Conservation (phyloP, 2,329 filamentous ascomycete genomes). For the Orbilia blumenaviensis region DNA sequence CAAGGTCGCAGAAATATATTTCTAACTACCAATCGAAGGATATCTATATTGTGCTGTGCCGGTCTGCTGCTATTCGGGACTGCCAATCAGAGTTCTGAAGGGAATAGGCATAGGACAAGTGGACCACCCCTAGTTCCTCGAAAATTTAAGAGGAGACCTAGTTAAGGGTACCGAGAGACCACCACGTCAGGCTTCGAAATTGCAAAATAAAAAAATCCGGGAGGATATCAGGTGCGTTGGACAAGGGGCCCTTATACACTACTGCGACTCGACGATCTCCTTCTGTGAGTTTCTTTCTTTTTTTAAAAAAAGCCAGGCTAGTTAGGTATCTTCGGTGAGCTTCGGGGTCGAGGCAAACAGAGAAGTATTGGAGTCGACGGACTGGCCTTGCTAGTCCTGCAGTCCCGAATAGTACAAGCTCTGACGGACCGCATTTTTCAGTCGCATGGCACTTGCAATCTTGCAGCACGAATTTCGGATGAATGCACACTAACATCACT, state of each 20-base stretch:
- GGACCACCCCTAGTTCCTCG: slow-evolving; percentile 52
- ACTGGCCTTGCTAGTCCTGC: slow-evolving; percentile 35
- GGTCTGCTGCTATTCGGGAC: slow-evolving; percentile 40
- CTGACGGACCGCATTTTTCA: slow-evolving; percentile 48
- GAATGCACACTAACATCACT: slow-evolving; percentile 53
- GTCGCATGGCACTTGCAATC: slow-evolving; percentile 53
- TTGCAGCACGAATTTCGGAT: slow-evolving; percentile 54
- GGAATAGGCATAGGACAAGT: slow-evolving; percentile 52
- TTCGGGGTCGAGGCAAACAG: slow-evolving; percentile 43
- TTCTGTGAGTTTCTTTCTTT: slow-evolving; percentile 46
- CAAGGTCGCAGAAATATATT: slow-evolving; percentile 45
- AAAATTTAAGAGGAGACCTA: slow-evolving; percentile 52
- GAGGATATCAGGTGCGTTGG: slow-evolving; percentile 54
- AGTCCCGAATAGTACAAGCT: slow-evolving; percentile 52
- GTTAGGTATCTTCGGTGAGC: slow-evolving; percentile 40
- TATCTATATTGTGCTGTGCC: slow-evolving; percentile 51
- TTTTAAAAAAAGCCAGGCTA: slow-evolving; percentile 28
- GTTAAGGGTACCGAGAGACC: slow-evolving; percentile 52
- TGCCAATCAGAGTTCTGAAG: slow-evolving; percentile 50
- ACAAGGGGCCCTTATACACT: slow-evolving; percentile 53
- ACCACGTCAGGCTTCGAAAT: slow-evolving; percentile 54
- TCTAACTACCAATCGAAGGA: slow-evolving; percentile 44
- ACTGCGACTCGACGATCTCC: slow-evolving; percentile 54
- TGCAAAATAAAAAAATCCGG: slow-evolving; percentile 53
- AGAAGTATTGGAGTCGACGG: slow-evolving; percentile 39